Percentiles rank a stretch among this genome's conserved stretches.
These are phyloP conservation scores for Colletotrichum sp. DNA, from an alignment of 2,329 filamentous ascomycete species.

Conservation along the genomic window DNA sequence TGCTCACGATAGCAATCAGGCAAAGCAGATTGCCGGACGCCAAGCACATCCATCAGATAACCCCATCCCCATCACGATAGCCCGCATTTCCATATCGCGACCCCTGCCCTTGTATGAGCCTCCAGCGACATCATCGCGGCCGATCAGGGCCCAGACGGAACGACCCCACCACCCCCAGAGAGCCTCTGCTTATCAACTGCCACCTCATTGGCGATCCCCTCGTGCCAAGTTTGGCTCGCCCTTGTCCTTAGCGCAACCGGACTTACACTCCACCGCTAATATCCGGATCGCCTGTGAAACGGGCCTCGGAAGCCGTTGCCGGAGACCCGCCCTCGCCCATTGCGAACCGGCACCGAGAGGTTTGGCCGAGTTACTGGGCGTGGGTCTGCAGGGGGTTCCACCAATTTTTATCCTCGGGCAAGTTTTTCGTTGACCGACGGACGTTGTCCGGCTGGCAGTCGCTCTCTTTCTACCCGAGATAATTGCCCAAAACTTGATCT, in stretches of 20 bases:
- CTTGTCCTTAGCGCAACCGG: not conserved
- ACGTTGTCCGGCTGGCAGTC: not conserved
- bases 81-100: conserved; percentile 38
- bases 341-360: not conserved
- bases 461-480: not conserved
- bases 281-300: not conserved
- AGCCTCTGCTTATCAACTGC: not conserved
- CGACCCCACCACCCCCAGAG: not conserved
- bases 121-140: not conserved
- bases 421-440: not conserved
- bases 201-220: not conserved
- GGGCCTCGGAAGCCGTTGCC: not conserved
- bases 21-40: not conserved
- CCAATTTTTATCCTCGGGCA: not conserved
- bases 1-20: not conserved
- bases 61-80: not conserved
- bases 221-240: not conserved
- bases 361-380: not conserved
- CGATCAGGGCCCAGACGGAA: not conserved
- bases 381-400: not conserved
- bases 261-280: not conserved
- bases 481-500: not conserved
- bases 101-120: not conserved
- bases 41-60: not conserved
- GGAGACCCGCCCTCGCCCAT: not conserved